A percentile compares a stretch with the other conserved stretches of the same genome.
These are phyloP conservation scores for Lycium barbarum DNA, from an alignment of 257 asterid species.

Conservation along the genomic window DNA sequence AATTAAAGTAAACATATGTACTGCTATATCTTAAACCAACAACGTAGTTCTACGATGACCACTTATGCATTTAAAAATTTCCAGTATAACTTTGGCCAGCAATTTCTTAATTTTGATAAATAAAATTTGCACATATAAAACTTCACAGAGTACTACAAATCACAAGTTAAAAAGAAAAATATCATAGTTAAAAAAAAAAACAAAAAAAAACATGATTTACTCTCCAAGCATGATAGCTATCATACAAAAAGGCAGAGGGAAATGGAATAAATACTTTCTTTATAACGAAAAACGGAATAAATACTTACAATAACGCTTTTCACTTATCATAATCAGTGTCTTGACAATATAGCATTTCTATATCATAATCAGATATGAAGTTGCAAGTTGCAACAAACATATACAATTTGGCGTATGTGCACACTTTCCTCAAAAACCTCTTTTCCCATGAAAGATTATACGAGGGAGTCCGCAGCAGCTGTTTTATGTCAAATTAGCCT, in stretches of 20 bases:
- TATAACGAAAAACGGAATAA: not conserved
- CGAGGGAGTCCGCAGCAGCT: not conserved
- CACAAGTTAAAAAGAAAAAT: not conserved
- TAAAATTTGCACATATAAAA: not conserved
- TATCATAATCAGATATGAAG: conserved; percentile 4
- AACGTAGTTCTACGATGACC: not conserved
- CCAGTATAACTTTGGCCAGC: not conserved
- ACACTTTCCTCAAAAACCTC: not conserved
- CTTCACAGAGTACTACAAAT: not conserved
- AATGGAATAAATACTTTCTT: not conserved
- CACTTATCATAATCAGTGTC: not conserved
- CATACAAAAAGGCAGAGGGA: not conserved
- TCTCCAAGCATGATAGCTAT: not conserved
- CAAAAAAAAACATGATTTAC: not conserved
- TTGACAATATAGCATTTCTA: conserved; percentile 10
- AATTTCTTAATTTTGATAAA: not conserved
- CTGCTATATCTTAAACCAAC: not conserved
- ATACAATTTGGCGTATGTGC: not conserved
- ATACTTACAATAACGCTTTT: not conserved
- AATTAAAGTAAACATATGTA: not conserved
- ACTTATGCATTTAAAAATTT: not conserved
- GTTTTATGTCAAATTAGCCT: conserved; percentile 44
- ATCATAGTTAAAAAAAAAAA: not conserved
- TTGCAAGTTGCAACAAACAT: conserved; percentile 17
- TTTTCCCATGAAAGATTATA: not conserved